Base-by-base conservation (phyloP, 805 yeast species). In the Lipomyces starkeyi region DNA sequence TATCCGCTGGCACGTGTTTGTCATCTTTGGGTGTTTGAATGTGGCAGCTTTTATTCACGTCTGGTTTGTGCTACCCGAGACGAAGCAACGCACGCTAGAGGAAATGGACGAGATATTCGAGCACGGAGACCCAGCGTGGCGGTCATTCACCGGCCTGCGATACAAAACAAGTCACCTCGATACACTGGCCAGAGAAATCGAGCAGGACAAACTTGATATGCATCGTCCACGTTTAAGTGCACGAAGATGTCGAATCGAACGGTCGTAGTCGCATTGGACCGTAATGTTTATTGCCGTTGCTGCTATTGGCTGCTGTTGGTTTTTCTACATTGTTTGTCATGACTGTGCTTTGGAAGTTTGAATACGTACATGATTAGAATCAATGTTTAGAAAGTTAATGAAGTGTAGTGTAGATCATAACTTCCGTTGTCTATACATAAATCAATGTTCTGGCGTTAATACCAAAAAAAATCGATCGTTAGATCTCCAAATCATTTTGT, bases 41-140 rank as follows among this genome's bases (percentile, higher is more conserved):
- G 87, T 88, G 27, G 97, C 92, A 13, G 86, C 83, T 79, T 84
- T 83, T 63, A 80, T 87, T 59, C 91, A 89, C 77, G 22, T 47
- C 52, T 47, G 52, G 52, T 47, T 47, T 17, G n/a, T 14, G n/a
- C 22, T 20, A 47, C 97, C 97, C 0, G 97, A 93, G 77, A 93
- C 97, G 1, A 91, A 90, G 73, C 97, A 97, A 13, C 86, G 92
- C 62, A n/a, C n/a, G n/a, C n/a, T n/a, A n/a, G n/a, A n/a, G n/a
- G n/a, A n/a, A n/a, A n/a, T n/a, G n/a, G n/a, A 84, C 88, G 35
- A 82, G 93, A 84, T 92, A 14, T 93, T 93, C 78, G 96, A 47
- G 52, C 52, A 47, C 52, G 52, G 52, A 20, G 52, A 47, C n/a
- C 52, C 52, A 47, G 52, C 22, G 52, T 47, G 52, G 52, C 52